Evolutionary conservation across 2,329 filamentous ascomycete species (phyloP).

Genomic region (Ascochyta rabiei): DNA sequence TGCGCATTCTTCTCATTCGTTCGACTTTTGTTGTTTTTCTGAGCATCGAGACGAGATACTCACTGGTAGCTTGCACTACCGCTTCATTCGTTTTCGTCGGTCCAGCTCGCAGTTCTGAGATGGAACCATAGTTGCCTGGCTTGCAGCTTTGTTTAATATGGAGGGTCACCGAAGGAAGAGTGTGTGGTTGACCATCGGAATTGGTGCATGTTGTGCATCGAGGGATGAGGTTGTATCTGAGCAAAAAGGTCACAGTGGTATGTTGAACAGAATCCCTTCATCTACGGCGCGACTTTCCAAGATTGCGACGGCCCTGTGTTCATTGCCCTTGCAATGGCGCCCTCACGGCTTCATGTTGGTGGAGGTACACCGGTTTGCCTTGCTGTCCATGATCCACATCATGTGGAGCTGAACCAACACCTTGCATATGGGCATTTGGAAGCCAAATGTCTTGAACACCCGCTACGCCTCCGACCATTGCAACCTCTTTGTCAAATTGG

Average conservation of each 20-base stretch:
- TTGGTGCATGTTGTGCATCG: slow-evolving; percentile 46
- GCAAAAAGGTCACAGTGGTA: slow-evolving; percentile 35
- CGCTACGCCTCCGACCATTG: background rate
- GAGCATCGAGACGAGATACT: background rate
- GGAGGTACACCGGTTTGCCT: slow-evolving; percentile 16
- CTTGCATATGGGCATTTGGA: slow-evolving; percentile 8
- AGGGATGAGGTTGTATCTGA: slow-evolving; percentile 37
- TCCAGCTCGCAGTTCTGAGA: slow-evolving; percentile 11
- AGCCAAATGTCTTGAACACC: background rate
- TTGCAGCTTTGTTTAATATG: slow-evolving; percentile 31
- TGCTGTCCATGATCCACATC: slow-evolving; percentile 18
- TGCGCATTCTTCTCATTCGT: slow-evolving; percentile 14
- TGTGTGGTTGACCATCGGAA: slow-evolving; percentile 46
- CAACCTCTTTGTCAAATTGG: background rate
- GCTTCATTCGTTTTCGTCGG: slow-evolving; percentile 13
- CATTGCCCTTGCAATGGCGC: background rate
- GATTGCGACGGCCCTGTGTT: background rate
- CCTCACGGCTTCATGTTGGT: slow-evolving; percentile 9
- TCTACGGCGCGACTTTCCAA: slow-evolving; percentile 8
- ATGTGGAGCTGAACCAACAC: slow-evolving; percentile 5
- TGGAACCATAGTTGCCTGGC: slow-evolving; percentile 38
- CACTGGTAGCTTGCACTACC: background rate
- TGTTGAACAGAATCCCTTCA: slow-evolving; percentile 21
- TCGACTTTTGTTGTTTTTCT: slow-evolving; percentile 15
- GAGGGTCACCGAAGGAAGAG: slow-evolving; percentile 25